Percentiles rank a stretch among this genome's conserved stretches.
phyloP scores from a whole-genome alignment of 2,329 filamentous ascomycete genomes.

The Coniochaeta ligniaria region DNA sequence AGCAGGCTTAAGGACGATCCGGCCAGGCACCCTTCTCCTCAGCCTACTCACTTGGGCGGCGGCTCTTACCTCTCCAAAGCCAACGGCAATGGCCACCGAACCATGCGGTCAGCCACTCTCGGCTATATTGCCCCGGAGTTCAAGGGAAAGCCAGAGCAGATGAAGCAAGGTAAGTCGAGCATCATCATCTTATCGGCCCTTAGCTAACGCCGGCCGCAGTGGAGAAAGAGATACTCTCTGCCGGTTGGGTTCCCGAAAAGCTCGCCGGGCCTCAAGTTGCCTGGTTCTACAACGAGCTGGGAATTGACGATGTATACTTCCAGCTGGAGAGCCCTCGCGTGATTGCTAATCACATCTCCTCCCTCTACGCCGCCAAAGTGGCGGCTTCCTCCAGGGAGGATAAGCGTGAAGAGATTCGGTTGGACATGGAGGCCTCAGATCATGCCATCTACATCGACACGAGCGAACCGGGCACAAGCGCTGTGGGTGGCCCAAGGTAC shows the following conservation, averaged over 20 bases:
- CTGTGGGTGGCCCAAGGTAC: slow-evolving; percentile 76
- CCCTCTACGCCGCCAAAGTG: slow-evolving; percentile 93
- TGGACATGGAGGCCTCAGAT: slow-evolving; percentile 91
- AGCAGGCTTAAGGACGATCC: slow-evolving; percentile 22
- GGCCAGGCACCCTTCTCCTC: slow-evolving; percentile 70
- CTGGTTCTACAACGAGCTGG: slow-evolving; percentile 97
- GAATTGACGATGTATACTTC: slow-evolving; percentile 98
- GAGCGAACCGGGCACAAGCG: slow-evolving; percentile 77
- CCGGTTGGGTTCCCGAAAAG: slow-evolving; percentile 77
- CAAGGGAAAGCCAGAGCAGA: slow-evolving; percentile 85
- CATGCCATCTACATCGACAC: slow-evolving; percentile 99
- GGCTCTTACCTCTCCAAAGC: slow-evolving; percentile 24
- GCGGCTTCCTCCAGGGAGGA: slow-evolving; percentile 90
- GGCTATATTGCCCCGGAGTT: slow-evolving; percentile 95
- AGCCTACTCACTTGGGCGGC: slow-evolving; percentile 77
- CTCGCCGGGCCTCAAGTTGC: slow-evolving; percentile 79
- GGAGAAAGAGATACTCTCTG: slow-evolving; percentile 69
- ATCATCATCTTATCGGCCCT: neutral
- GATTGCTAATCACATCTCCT: slow-evolving; percentile 91
- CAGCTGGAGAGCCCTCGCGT: slow-evolving; percentile 79
- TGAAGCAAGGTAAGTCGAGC: slow-evolving; percentile 59
- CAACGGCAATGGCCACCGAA: slow-evolving; percentile 57
- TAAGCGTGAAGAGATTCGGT: slow-evolving; percentile 85
- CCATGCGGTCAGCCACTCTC: slow-evolving; percentile 81
- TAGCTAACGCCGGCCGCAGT: slow-evolving; percentile 40